Percentiles rank a stretch among this genome's conserved stretches.
phyloP scores from a whole-genome alignment of 73 alveolate species.

The Uronychia binucleata region DNA sequence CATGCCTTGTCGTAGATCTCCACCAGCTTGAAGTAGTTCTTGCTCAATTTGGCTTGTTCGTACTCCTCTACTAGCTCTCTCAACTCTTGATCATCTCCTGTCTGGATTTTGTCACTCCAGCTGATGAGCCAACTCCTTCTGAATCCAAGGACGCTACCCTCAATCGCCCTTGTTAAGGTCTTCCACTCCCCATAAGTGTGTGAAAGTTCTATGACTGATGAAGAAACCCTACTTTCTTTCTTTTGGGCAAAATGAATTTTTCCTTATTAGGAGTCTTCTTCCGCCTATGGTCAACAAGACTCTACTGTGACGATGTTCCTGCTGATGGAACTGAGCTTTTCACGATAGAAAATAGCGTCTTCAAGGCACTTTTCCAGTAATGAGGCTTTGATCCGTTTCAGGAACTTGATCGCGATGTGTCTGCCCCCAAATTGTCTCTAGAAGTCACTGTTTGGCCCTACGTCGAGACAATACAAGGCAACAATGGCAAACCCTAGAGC shows the following conservation, averaged over 20 bases:
- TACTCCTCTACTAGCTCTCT: not conserved
- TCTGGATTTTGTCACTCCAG: not conserved
- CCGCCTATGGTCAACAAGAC: not conserved
- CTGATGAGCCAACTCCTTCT: too few relatives aligned
- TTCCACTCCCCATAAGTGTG: not conserved
- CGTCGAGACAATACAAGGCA: slow-evolving; percentile 11
- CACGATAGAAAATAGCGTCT: not conserved
- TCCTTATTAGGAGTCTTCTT: not conserved
- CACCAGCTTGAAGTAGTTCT: not conserved
- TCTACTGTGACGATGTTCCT: not conserved
- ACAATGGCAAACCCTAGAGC: not conserved
- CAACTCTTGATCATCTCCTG: slow-evolving; percentile 2
- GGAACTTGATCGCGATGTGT: not conserved
- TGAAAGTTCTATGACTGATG: not conserved
- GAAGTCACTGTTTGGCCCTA: not conserved
- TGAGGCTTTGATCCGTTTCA: not conserved
- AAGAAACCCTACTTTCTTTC: too few relatives aligned
- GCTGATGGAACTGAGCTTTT: not conserved
- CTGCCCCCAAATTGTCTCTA: not conserved
- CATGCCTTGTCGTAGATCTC: not conserved
- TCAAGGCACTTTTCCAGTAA: not conserved
- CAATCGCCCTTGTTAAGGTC: not conserved
- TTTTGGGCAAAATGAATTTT: not conserved
- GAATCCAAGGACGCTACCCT: too few relatives aligned
- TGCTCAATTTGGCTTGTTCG: not conserved